Evolutionary conservation across 2,329 filamentous ascomycete genomes (phyloP).

Genomic region (Bipolaris bicolor): DNA sequence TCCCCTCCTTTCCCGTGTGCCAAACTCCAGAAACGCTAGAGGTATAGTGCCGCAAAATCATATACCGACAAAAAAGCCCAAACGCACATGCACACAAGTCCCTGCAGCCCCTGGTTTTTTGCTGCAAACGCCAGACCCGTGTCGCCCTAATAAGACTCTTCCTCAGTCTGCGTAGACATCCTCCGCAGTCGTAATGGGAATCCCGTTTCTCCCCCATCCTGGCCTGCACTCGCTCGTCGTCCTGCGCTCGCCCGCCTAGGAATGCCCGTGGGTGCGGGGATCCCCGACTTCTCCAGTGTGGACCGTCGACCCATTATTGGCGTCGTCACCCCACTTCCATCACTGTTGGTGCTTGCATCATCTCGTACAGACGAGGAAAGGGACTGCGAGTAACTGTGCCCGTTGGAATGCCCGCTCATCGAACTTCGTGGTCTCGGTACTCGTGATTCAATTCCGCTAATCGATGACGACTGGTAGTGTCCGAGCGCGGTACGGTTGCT

Average conservation of each 20-base stretch:
- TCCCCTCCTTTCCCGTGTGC: conserved; percentile 8
- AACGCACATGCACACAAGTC: conserved; percentile 22
- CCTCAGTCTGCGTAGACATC: conserved; percentile 59
- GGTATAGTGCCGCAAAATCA: conserved; percentile 31
- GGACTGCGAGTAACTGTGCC: conserved; percentile 42
- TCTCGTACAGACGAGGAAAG: conserved; percentile 51
- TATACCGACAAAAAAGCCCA: conserved; percentile 26
- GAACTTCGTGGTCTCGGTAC: conserved; percentile 70
- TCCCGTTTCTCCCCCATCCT: conserved; percentile 54
- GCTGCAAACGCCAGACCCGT: conserved; percentile 8
- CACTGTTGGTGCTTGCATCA: conserved; percentile 54
- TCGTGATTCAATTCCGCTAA: conserved; percentile 52
- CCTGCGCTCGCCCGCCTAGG: conserved; percentile 60
- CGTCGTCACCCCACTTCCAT: conserved; percentile 49
- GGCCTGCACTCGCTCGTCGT: conserved; percentile 47
- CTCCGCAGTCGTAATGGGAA: conserved; percentile 57
- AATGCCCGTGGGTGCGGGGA: conserved; percentile 57
- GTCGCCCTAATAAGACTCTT: conserved; percentile 60
- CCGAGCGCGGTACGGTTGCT: conserved; percentile 71
- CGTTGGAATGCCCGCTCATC: conserved; percentile 63
- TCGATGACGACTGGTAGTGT: conserved; percentile 57
- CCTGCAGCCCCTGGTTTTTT: conserved; percentile 21
- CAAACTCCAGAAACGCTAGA: conserved; percentile 24
- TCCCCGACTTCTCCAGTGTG: conserved; percentile 54
- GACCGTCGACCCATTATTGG: conserved; percentile 54